A percentile compares a stretch with the other conserved stretches of the same genome.
These are phyloP conservation scores for Myriosclerotinia curreyana DNA, from an alignment of 2,329 filamentous ascomycete genomes.

Conservation along the genomic window DNA sequence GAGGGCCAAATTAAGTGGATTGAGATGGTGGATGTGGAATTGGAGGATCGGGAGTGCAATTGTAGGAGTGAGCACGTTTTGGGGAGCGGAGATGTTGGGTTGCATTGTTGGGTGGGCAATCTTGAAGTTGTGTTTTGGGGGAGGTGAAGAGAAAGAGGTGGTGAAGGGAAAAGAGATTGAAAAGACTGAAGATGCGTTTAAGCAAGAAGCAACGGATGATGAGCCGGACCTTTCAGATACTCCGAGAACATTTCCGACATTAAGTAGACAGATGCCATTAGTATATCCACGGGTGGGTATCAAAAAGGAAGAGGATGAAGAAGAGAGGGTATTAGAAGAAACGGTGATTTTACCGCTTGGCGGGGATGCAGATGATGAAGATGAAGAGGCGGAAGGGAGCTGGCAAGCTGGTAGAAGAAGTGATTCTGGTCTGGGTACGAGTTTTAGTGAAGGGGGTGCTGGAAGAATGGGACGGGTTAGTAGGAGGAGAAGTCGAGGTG, in stretches of 20 bases:
- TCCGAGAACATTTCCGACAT: slow-evolving; percentile 46
- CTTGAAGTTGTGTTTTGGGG: slow-evolving; percentile 25
- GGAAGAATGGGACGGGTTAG: slow-evolving; percentile 24
- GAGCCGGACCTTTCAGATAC: slow-evolving; percentile 44
- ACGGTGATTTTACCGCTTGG: slow-evolving; percentile 36
- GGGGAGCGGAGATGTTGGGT: slow-evolving; percentile 69
- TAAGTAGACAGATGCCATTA: slow-evolving; percentile 44
- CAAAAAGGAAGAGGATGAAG: slow-evolving; percentile 36
- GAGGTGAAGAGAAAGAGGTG: slow-evolving; percentile 30
- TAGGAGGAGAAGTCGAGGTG: slow-evolving; percentile 32
- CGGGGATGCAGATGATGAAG: slow-evolving; percentile 49
- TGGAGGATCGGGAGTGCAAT: slow-evolving; percentile 69
- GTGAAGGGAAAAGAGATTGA: slow-evolving; percentile 29
- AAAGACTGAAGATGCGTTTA: slow-evolving; percentile 10
- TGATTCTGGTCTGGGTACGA: slow-evolving; percentile 55
- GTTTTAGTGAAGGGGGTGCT: slow-evolving; percentile 45
- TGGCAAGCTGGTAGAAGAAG: slow-evolving; percentile 36
- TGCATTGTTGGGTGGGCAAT: slow-evolving; percentile 64
- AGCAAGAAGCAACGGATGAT: slow-evolving; percentile 28
- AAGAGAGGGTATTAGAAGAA: slow-evolving; percentile 32
- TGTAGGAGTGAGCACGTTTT: slow-evolving; percentile 69
- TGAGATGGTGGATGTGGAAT: slow-evolving; percentile 85
- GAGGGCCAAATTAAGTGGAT: slow-evolving; percentile 69
- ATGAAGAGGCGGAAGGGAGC: slow-evolving; percentile 44
- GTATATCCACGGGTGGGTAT: slow-evolving; percentile 41